These are phyloP conservation scores for Aspergillus spinulosporus DNA, from an alignment of 2,329 filamentous ascomycete genomes.

Conservation along the genomic window DNA sequence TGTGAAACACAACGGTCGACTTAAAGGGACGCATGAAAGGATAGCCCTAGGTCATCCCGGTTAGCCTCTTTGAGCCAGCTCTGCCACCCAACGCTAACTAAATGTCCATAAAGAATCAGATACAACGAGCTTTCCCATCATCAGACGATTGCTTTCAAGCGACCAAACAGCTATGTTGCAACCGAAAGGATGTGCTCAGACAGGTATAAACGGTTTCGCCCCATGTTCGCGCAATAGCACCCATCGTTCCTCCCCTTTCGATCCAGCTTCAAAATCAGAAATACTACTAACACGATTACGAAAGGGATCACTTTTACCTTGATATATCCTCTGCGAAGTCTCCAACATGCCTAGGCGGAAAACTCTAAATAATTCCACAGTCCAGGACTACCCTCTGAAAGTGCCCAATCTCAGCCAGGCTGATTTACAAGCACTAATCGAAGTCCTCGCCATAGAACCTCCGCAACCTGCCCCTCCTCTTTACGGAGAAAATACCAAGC, in stretches of 20 bases:
- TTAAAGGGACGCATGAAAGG: not conserved
- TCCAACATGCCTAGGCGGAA: constrained; percentile 6
- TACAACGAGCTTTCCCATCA: not conserved
- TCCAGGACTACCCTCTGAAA: constrained; percentile 21
- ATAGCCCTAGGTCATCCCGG: not conserved
- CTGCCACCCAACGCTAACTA: not conserved
- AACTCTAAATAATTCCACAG: not conserved
- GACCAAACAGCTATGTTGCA: not conserved
- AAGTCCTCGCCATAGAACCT: constrained; percentile 27
- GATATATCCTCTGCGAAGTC: not conserved
- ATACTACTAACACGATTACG: too few species aligned
- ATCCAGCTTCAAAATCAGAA: not conserved
- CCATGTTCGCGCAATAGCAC: not conserved
- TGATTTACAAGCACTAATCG: constrained; percentile 27
- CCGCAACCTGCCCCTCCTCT: not conserved
- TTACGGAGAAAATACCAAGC: not conserved
- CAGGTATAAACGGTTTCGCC: not conserved
- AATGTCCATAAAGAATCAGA: not conserved
- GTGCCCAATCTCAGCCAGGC: constrained; percentile 22
- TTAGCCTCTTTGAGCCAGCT: not conserved
- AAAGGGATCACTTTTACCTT: not conserved
- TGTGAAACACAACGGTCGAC: not conserved
- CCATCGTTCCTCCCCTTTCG: not conserved
- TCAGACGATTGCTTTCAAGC: not conserved
- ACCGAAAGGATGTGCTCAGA: not conserved